Evolutionary conservation across 331 rosid species (phyloP).

Genomic region (Erythrophleum ivorense): DNA sequence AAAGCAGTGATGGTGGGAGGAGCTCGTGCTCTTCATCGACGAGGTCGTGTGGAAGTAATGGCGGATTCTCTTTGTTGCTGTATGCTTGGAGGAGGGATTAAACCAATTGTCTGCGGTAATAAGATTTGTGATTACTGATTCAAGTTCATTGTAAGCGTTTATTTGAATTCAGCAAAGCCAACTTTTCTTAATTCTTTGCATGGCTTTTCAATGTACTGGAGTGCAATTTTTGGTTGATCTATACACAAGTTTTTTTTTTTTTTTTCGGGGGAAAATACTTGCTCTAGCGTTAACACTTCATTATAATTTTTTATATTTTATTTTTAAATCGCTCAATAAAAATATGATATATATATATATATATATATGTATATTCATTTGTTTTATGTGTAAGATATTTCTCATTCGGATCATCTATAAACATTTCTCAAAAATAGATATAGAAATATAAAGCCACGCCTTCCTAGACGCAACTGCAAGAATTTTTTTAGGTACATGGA

Average conservation of each 20-base stretch:
- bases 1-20: constrained; percentile 76
- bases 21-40: constrained; percentile 82
- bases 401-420: too few species aligned
- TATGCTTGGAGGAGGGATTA: constrained; percentile 76
- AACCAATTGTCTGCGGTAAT: not conserved
- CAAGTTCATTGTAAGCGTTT: not conserved
- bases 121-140: not conserved
- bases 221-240: constrained; percentile 11
- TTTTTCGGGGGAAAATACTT: too few species aligned
- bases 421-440: too few species aligned
- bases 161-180: constrained; percentile 18
- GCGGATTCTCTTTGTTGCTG: constrained; percentile 72
- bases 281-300: not conserved
- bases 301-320: not conserved
- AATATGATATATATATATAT: not conserved
- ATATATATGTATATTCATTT: too few species aligned
- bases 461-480: too few species aligned
- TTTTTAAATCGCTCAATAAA: not conserved
- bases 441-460: too few species aligned
- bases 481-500: not conserved
- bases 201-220: constrained; percentile 17
- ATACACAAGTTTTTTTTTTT: not conserved
- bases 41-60: constrained; percentile 64
- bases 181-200: constrained; percentile 17
- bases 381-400: too few species aligned